A percentile compares a stretch with the other conserved stretches of the same genome.
Evolutionary conservation across 1,284 basidiomycete species (phyloP).

Genomic region (Chiua sp.): DNA sequence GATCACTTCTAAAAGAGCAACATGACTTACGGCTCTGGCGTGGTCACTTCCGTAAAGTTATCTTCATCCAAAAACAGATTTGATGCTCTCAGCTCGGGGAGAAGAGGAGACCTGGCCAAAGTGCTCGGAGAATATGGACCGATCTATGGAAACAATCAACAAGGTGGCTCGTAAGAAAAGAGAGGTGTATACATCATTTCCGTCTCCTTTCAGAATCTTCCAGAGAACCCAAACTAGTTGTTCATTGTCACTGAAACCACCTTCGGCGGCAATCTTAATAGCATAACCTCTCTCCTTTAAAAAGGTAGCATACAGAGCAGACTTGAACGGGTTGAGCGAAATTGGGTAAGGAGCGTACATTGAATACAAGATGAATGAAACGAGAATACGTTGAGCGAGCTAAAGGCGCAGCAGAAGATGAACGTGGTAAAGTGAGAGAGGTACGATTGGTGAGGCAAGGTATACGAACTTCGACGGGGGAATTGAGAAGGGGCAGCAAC

Average conservation of each 20-base stretch:
- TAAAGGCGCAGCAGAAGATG: constrained; percentile 31
- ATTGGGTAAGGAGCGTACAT: constrained; percentile 79
- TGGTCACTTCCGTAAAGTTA: constrained; percentile 50
- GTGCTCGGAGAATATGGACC: constrained; percentile 76
- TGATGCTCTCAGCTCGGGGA: constrained; percentile 69
- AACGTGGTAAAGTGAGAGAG: constrained; percentile 17
- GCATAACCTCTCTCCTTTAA: constrained; percentile 67
- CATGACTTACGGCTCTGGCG: constrained; percentile 40
- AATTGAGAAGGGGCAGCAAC: constrained; percentile 70
- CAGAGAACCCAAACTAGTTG: constrained; percentile 82
- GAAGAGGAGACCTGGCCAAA: constrained; percentile 69
- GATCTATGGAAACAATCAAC: constrained; percentile 51
- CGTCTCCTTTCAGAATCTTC: constrained; percentile 82
- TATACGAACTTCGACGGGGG: constrained; percentile 54
- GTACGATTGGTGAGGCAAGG: constrained; percentile 5
- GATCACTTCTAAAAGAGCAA: constrained; percentile 8
- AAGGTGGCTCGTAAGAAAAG: background rate
- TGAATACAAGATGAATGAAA: constrained; percentile 76
- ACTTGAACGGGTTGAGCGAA: constrained; percentile 77
- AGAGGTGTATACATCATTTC: constrained; percentile 63
- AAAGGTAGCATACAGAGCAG: constrained; percentile 67
- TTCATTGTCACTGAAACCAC: constrained; percentile 65
- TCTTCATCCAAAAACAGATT: constrained; percentile 70
- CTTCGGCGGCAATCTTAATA: constrained; percentile 51
- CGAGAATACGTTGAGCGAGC: constrained; percentile 74